Evolutionary conservation across 2,329 filamentous ascomycete species (phyloP), one percentile per base, ranked within the genome.

Genomic region (Alternaria viburni): DNA sequence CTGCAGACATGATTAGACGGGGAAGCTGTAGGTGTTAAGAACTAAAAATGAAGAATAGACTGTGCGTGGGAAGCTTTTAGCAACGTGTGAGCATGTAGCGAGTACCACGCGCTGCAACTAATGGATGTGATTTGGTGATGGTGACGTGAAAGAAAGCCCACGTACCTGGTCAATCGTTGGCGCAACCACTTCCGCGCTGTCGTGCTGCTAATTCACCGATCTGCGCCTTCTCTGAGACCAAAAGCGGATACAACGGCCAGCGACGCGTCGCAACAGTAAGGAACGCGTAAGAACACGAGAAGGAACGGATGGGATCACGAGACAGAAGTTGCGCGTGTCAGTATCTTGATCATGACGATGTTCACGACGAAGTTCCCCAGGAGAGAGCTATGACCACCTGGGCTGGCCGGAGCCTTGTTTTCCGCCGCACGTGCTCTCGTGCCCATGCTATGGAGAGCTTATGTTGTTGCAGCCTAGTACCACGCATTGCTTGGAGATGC

Each of bases 341-440:
- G 52, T 49, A 19, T 58, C 11, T 23, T 54, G 19, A 59, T 62
- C 58, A 66, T 69, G 60, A 54, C 65, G 64, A 61, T 61, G 62
- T 67, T 59, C 49, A 55, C 56, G 54, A 50, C 54, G 44, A 56
- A 65, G 63, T 62, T 30, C 54, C 54, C 46, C 28, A 55, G 60
- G 51, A 21, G 45, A 66, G 21, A 64, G 68, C 68, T 70, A 69
- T 70, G 68, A 65, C 68, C 67, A 68, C 50, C 46, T 36, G 49
- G 49, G 28, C 49, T 36, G 28, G 26, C 51, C 57, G 61, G 57
- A 52, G 46, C 57, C 44, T 15, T 54, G 57, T 65, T 65, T 62
- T 54, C 62, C 65, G 65, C 21, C 21, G 49, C 61, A 60, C 47
- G 68, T 68, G 57, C 61, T 61, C 23, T 62, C 55, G 56, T 41